Evolutionary conservation across 2,329 filamentous ascomycete species (phyloP), one percentile per base, ranked within the genome.

Genomic region (Apiospora koreana): DNA sequence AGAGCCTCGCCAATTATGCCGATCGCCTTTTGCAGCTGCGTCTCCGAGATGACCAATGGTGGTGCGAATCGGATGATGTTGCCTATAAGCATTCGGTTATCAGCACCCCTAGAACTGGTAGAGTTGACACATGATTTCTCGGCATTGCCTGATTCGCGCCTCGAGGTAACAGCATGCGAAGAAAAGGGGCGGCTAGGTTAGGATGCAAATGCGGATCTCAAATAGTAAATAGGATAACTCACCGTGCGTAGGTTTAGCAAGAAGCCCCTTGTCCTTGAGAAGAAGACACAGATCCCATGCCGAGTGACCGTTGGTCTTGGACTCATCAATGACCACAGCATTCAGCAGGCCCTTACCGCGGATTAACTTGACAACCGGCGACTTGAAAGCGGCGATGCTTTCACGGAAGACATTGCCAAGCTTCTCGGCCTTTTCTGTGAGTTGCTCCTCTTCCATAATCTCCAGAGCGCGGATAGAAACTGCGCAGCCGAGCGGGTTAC

Each of bases 51-150:
- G 74, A 99, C 94, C 69, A 99, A 86, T 25, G 96, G 96, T 65
- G 96, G 96, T n/a, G 96, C 96, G 72, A 99, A 92, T 70, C 96
- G 93, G 80, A 99, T 99, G 81, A 99, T 98, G 83, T 98, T 98
- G 79, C 97, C 54, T 62, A 38, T 23, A 38, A 12, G 31, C 18
- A 38, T n/a, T 18, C 54, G 31, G 6, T 23, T 62, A 38, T 62
- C 7, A 62, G 54, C 23, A 62, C 31, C 31, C 18, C 12, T 62
- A 38, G 28, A 23, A 14, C 1, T 62, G 31, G 31, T 14, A 62
- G 21, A n/a, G 21, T 38, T n/a, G 54, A 38, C 54, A 23, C 18
- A 62, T 62, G 18, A 3, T 38, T 38, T n/a, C 10, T n/a, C 31
- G 54, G 54, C 54, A 6, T 5, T 14, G 54, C 31, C 54, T 62